Percentiles rank a stretch among this genome's conserved stretches.
phyloP scores from a whole-genome alignment of 768 basidiomycete genomes.

The Psilocybe sp. region DNA sequence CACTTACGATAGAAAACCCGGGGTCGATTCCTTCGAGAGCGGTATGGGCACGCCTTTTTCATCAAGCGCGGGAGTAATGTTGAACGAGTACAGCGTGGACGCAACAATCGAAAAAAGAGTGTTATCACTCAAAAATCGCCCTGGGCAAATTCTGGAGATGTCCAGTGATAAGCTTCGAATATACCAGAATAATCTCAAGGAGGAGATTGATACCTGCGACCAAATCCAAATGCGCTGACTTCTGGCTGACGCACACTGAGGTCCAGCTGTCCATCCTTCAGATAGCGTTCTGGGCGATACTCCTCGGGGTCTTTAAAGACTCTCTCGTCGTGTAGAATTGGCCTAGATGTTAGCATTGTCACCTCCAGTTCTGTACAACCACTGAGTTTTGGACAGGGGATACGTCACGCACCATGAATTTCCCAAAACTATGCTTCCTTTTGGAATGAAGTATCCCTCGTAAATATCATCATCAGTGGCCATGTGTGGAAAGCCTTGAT shows the following conservation, averaged over 20 bases:
- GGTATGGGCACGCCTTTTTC: slow-evolving; percentile 14
- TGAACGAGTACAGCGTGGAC: slow-evolving; percentile 19
- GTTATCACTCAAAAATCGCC: slow-evolving; percentile 20
- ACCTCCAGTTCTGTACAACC: neutral
- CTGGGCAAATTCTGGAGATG: slow-evolving; percentile 22
- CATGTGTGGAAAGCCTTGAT: slow-evolving; percentile 20
- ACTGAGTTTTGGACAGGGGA: neutral
- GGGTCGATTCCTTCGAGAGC: too few species aligned
- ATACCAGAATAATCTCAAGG: too few species aligned
- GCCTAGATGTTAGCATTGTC: slow-evolving; percentile 3
- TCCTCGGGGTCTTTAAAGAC: slow-evolving; percentile 34
- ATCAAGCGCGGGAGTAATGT: slow-evolving; percentile 21
- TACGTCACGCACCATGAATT: slow-evolving; percentile 23
- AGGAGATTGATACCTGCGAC: slow-evolving; percentile 29
- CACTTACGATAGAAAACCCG: too few species aligned
- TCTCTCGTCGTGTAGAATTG: slow-evolving; percentile 30
- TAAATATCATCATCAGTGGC: slow-evolving; percentile 25
- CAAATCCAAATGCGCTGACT: slow-evolving; percentile 30
- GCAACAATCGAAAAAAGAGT: slow-evolving; percentile 18
- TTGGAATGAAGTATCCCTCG: slow-evolving; percentile 26
- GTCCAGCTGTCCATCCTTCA: slow-evolving; percentile 22
- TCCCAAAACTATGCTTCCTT: slow-evolving; percentile 26
- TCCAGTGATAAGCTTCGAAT: too few species aligned
- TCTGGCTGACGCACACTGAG: slow-evolving; percentile 21
- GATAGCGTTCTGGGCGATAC: slow-evolving; percentile 30